These are phyloP conservation scores for Pseudocercospora cruenta DNA, from an alignment of 2,329 filamentous ascomycete species.

Conservation along the genomic window DNA sequence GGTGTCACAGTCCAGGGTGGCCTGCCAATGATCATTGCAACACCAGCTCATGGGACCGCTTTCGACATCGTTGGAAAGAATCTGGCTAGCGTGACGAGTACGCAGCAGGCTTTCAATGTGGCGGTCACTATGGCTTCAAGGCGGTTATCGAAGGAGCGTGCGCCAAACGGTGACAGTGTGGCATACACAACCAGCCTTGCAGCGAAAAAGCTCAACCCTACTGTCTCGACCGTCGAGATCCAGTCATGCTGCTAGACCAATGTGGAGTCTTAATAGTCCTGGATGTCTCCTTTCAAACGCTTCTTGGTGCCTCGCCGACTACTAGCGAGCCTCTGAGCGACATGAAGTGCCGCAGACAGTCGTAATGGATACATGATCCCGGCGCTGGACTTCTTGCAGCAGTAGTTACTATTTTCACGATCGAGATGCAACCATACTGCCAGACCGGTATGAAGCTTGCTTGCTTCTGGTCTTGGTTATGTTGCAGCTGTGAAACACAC, in stretches of 20 bases:
- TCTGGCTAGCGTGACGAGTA: constrained; percentile 18
- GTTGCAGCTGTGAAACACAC: neutral
- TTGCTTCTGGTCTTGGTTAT: neutral
- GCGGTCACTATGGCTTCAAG: constrained; percentile 21
- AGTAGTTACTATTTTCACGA: too few species aligned
- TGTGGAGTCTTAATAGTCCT: too few species aligned
- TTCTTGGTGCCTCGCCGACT: too few species aligned
- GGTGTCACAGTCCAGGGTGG: constrained; percentile 25
- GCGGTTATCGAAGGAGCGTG: neutral
- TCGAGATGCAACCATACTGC: neutral
- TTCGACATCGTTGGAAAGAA: constrained; percentile 25
- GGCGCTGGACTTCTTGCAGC: too few species aligned
- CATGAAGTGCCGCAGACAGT: too few species aligned
- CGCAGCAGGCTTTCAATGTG: constrained; percentile 23
- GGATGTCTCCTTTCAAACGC: too few species aligned
- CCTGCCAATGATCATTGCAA: constrained; percentile 19
- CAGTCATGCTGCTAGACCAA: constrained; percentile 1
- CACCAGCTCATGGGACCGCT: constrained; percentile 23
- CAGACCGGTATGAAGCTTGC: neutral
- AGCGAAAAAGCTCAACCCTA: neutral
- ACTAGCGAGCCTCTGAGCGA: too few species aligned
- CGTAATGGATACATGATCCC: too few species aligned
- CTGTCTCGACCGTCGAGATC: neutral
- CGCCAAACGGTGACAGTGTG: neutral
- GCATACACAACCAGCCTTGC: neutral